phyloP scores from a whole-genome alignment of 2,329 filamentous ascomycete species.

The Curvularia spicifera region DNA sequence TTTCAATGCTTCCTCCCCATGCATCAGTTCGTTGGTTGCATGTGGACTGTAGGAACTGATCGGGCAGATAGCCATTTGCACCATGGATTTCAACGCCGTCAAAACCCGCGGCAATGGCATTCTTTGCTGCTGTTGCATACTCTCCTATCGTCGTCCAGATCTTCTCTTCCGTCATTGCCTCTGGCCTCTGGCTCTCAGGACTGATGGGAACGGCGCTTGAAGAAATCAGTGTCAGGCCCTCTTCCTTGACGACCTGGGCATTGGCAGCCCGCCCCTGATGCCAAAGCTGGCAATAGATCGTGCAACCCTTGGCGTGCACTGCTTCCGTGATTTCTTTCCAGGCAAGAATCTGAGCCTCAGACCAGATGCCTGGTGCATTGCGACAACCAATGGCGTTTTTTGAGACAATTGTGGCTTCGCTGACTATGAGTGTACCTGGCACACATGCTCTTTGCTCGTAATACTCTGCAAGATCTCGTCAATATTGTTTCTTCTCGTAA shows the following conservation, averaged over 20 bases:
- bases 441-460: constrained; percentile 59
- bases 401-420: constrained; percentile 61
- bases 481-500: background rate
- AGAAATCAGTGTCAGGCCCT: constrained; percentile 36
- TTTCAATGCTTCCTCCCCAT: constrained; percentile 58
- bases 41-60: constrained; percentile 67
- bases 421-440: constrained; percentile 63
- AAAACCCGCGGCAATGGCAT: constrained; percentile 58
- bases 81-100: constrained; percentile 65
- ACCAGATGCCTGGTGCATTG: constrained; percentile 64
- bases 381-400: constrained; percentile 53
- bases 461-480: constrained; percentile 47
- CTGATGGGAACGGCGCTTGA: constrained; percentile 44
- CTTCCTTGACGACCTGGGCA: constrained; percentile 35
- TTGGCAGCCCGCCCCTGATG: constrained; percentile 62
- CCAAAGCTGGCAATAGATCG: constrained; percentile 67
- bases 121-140: constrained; percentile 51
- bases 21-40: constrained; percentile 59
- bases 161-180: constrained; percentile 44
- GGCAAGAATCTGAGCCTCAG: constrained; percentile 50
- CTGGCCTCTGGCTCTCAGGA: constrained; percentile 33
- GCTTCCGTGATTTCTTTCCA: constrained; percentile 66
- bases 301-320: constrained; percentile 65
- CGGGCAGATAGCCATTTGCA: constrained; percentile 71
- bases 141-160: constrained; percentile 43